Evolutionary conservation across 1,139 yeast genomes (phyloP).

Genomic region (Candida dubliniensis): DNA sequence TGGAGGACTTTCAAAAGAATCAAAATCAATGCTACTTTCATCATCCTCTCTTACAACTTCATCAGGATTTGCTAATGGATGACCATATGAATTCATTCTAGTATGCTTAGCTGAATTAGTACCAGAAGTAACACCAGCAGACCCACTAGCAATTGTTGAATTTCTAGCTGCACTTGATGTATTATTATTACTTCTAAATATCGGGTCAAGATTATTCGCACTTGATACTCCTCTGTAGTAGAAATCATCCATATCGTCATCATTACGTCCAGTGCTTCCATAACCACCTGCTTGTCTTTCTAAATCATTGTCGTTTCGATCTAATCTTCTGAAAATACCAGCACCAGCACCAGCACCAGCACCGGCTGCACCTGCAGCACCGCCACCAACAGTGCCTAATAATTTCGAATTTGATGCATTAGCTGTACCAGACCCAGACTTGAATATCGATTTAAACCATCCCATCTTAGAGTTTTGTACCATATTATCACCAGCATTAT

Average conservation of each 20-base stretch:
- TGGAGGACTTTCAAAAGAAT: constrained; percentile 13
- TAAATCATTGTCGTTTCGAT: constrained; percentile 10
- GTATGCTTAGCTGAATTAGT: constrained; percentile 14
- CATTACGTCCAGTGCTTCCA: constrained; percentile 11
- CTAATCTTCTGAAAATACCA: constrained; percentile 10
- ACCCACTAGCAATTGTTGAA: constrained; percentile 14
- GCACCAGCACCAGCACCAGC: constrained; percentile 12
- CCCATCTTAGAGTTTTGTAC: constrained; percentile 10
- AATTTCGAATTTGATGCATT: constrained; percentile 1
- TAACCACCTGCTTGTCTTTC: constrained; percentile 12
- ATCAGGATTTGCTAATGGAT: constrained; percentile 17
- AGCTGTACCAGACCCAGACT: constrained; percentile 2
- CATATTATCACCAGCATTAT: constrained; percentile 10
- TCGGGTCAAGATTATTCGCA: constrained; percentile 43
- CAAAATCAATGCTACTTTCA: constrained; percentile 9
- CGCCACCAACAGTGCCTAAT: constrained; percentile 9
- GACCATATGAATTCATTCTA: constrained; percentile 16
- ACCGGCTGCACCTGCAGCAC: constrained; percentile 15
- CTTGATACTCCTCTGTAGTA: constrained; percentile 50
- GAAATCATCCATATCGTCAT: constrained; percentile 28
- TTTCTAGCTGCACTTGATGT: constrained; percentile 18
- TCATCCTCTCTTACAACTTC: constrained; percentile 12
- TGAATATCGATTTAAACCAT: constrained; percentile 12
- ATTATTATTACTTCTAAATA: constrained; percentile 25
- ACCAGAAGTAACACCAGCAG: constrained; percentile 17